Evolutionary conservation across 805 yeast species (phyloP), one percentile per base, ranked within the genome.

Genomic region (Pichia ethanolica): DNA sequence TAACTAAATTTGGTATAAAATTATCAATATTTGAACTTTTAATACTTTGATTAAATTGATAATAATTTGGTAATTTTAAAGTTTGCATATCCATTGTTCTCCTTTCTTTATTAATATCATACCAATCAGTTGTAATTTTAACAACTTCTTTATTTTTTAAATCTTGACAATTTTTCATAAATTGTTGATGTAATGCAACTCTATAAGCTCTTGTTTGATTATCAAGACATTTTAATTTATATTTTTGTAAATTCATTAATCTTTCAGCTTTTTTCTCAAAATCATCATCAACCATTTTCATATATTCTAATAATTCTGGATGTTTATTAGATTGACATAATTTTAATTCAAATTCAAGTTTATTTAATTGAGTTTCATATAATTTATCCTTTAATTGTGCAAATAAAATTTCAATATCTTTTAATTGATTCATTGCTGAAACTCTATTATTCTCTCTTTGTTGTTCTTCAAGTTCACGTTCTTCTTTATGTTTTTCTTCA

Each of bases 301-400:
- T 80, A 47, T 86, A 84, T 44, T 78, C 75, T 37, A 86, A 76
- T 48, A 91, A 74, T 58, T 90, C 97, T 0, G 98, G 98, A 66
- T 93, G 99, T 25, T 89, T 78, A 11, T 97, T 97, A 54, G 83
- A 84, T 35, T 83, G 70, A 68, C 98, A 90, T 75, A 91, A 78
- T 59, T 84, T 84, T 53, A 91, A 70, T 64, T 93, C 99, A 42
- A 85, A 83, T 56, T 88, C 87, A 55, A 86, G 74, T 53, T 86
- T 78, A 36, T 77, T 72, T 60, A 90, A 70, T 63, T 88, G 90
- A 62, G 89, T 96, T 52, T 85, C 89, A 65, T 86, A 91, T 45
- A 93, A 70, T 59, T 78, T 77, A 64, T 93, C 97, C 54, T 97
- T 79, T 49, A 91, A 72, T 53, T 78, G 74, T 7, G 98, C 97